A percentile compares a stretch with the other conserved stretches of the same genome.
Conservation (phyloP, 2,329 filamentous ascomycete genomes). For the Acarospora socialis region DNA sequence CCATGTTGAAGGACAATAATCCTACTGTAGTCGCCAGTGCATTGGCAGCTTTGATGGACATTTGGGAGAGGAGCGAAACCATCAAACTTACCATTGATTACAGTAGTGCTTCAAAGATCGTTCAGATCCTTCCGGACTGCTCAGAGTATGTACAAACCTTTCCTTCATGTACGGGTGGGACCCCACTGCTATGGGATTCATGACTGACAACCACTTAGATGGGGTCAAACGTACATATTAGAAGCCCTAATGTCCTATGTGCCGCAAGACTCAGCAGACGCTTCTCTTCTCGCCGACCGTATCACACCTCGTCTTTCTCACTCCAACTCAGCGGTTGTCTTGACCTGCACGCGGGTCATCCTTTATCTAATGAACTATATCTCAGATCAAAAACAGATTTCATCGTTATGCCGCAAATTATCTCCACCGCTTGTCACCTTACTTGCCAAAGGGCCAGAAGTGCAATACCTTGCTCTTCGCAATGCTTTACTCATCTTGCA, state of each 20-base stretch:
- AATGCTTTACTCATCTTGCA: conserved; percentile 92
- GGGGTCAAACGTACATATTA: conserved; percentile 97
- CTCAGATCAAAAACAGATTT: conserved; percentile 74
- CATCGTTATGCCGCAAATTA: conserved; percentile 75
- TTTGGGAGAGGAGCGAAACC: conserved; percentile 93
- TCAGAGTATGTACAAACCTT: conserved; percentile 74
- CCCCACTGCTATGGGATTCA: too few relatives aligned
- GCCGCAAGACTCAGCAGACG: conserved; percentile 79
- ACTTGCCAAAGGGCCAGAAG: conserved; percentile 88
- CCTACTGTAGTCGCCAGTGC: conserved; percentile 94
- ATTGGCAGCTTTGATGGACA: conserved; percentile 82
- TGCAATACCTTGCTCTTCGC: conserved; percentile 90
- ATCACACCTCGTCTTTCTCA: conserved; percentile 93
- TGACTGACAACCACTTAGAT: conserved; percentile 41
- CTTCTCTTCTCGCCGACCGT: conserved; percentile 76
- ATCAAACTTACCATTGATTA: conserved; percentile 99
- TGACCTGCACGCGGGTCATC: conserved; percentile 92
- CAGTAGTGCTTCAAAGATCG: conserved; percentile 92
- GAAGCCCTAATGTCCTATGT: conserved; percentile 97
- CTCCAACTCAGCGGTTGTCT: conserved; percentile 88
- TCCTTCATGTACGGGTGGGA: not conserved
- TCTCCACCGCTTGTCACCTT: conserved; percentile 91
- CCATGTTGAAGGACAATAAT: conserved; percentile 85
- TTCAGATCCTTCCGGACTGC: conserved; percentile 89
- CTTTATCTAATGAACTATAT: conserved; percentile 99